phyloP scores from a whole-genome alignment of 345 rosid genomes.

The Sapria himalayana region DNA sequence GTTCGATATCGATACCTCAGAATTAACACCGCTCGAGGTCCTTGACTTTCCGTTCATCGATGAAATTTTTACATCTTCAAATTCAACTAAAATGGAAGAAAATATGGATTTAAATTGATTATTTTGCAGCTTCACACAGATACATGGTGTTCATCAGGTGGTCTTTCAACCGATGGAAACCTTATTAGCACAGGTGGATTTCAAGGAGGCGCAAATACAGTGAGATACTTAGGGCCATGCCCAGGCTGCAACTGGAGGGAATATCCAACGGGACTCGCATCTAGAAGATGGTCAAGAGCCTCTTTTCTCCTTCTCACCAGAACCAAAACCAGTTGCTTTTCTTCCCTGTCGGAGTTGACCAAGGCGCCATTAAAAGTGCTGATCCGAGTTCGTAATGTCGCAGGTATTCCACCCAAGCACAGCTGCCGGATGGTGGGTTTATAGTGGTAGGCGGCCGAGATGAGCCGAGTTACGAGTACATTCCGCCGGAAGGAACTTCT shows the following conservation, averaged over 20 bases:
- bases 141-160: slow-evolving; percentile 98
- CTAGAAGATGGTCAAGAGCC: slow-evolving; percentile 36
- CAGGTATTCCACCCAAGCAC: slow-evolving; percentile 66
- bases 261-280: slow-evolving; percentile 42
- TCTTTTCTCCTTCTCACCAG: background rate
- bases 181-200: slow-evolving; percentile 66
- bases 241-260: slow-evolving; percentile 40
- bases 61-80: too few species aligned
- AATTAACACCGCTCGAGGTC: slow-evolving; percentile 32
- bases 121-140: slow-evolving; percentile 41
- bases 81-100: background rate
- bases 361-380: too few species aligned
- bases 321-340: too few species aligned
- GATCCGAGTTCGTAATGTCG: background rate
- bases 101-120: background rate
- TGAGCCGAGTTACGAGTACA: slow-evolving; percentile 51
- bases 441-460: slow-evolving; percentile 68
- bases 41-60: too few species aligned
- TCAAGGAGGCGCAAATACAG: slow-evolving; percentile 41
- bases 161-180: slow-evolving; percentile 40
- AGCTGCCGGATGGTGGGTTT: slow-evolving; percentile 46
- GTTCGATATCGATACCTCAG: slow-evolving; percentile 22
- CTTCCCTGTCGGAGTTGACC: too few species aligned
- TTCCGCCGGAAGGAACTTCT: slow-evolving; percentile 33
- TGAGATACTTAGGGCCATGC: slow-evolving; percentile 24